Conservation (phyloP, 306 rosid species). For the Citrullus mucosospermus region DNA sequence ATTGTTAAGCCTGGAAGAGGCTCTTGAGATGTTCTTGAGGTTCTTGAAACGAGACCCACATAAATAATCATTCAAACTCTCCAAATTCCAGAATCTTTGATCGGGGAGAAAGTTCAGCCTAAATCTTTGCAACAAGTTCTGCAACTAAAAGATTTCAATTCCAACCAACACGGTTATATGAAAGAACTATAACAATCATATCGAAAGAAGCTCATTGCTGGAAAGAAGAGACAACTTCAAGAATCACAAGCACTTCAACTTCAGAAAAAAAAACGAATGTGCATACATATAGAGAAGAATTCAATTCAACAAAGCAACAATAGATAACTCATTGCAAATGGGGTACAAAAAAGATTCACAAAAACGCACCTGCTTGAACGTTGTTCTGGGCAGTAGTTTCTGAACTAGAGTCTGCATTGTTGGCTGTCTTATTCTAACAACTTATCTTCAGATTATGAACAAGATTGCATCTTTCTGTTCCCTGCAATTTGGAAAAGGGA, state of each 20-base stretch:
- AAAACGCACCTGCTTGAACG: conserved; percentile 32
- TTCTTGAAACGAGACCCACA: background rate
- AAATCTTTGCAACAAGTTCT: background rate
- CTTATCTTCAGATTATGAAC: background rate
- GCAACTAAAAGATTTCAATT: background rate
- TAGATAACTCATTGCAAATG: background rate
- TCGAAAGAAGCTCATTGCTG: background rate
- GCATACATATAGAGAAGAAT: no score
- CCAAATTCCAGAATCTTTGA: background rate
- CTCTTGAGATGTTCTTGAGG: background rate
- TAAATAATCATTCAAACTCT: background rate
- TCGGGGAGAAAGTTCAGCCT: background rate
- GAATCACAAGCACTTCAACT: background rate
- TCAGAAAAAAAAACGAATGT: background rate
- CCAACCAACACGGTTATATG: background rate
- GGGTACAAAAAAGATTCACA: background rate
- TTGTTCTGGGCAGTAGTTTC: conserved; percentile 25
- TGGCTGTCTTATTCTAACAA: background rate
- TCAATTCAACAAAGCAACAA: background rate
- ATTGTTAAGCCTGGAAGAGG: background rate
- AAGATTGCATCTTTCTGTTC: background rate
- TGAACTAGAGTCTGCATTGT: conserved; percentile 42
- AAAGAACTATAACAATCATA: background rate
- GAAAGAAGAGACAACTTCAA: background rate
- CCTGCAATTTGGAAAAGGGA: background rate